Base-by-base conservation (phyloP, 176 grass and related monocot species). In the Hyparrhenia diplandra region DNA sequence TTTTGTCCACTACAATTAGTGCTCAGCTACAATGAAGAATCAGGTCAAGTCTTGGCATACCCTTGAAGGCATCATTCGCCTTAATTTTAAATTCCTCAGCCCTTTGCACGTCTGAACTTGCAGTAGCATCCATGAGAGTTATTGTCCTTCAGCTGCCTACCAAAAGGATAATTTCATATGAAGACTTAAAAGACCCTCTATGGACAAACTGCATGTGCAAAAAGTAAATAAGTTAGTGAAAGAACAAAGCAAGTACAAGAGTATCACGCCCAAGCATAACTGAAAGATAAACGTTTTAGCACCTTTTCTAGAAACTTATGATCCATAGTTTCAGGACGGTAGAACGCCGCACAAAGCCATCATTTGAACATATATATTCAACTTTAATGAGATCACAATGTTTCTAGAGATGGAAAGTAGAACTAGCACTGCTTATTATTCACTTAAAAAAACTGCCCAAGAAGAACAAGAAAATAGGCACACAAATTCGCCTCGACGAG, bases 11-110 rank as follows among this genome's bases (percentile, higher is more conserved):
- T 85, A 67, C 83, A 62, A 14, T 64, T 60, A 64, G 32, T 2
- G 1, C 8, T 36, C 41, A 73, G 24, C 29, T 55, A 66, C 10
- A 66, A n/a, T 31, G 13, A 30, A 41, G 27, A 54, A 12, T 27
- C 5, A 72, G 32, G n/a, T 76, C 74, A 79, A 62, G 24, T 59
- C 55, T 10, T 25, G 23, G 20, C 63, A 41, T 82, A 99, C 96
- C 86, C 85, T 95, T 99, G 64, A 99, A 99, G 72, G 92, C 92
- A 21, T 91, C 87, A 70, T 95, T 99, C 72, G 96, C 96, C 27
- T 69, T 85, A 59, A 92, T 59, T 72, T 93, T 93, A 36, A 95
- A 71, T 71, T 93, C 92, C 62, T 99, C 96, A 13, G 96, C 90
- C 46, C 75, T 89, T 77, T 91, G 82, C 64, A 57, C 60, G 82